phyloP scores from a whole-genome alignment of 2,329 filamentous ascomycete species.

The Diaporthe nobilis region DNA sequence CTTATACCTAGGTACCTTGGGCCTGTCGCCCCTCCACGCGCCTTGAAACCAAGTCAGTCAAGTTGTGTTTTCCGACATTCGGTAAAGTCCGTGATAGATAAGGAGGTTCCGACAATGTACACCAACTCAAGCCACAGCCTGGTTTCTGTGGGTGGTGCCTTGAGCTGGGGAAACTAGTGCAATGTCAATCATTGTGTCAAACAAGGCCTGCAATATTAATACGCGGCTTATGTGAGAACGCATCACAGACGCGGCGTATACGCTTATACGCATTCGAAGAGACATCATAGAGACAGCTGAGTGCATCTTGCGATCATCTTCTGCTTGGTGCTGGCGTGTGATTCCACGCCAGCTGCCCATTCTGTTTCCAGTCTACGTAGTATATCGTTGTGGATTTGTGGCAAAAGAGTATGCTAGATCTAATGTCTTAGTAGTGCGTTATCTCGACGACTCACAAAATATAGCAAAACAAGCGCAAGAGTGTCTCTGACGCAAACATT shows the following conservation, averaged over 20 bases:
- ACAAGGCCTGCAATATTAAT: background rate
- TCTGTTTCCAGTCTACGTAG: background rate
- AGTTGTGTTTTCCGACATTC: background rate
- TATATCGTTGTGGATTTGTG: background rate
- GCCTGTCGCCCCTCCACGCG: background rate
- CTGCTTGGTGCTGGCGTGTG: background rate
- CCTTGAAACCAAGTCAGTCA: background rate
- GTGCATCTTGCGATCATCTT: background rate
- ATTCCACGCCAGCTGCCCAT: background rate
- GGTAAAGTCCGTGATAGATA: background rate
- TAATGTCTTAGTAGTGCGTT: fast-evolving
- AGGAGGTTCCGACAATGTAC: background rate
- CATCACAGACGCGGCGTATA: background rate
- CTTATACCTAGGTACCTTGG: background rate
- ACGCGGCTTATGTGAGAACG: background rate
- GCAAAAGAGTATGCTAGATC: no score
- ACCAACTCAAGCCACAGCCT: background rate
- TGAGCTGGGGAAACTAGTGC: background rate
- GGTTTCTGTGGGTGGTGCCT: background rate
- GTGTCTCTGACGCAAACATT: no score
- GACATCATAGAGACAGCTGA: background rate
- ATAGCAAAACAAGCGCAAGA: no score
- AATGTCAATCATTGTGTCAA: background rate
- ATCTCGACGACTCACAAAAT: no score
- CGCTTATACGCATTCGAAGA: background rate